Evolutionary conservation across 1,284 basidiomycete species (phyloP), one percentile per base, ranked within the genome.

Genomic region (Laetiporus sulphureus): DNA sequence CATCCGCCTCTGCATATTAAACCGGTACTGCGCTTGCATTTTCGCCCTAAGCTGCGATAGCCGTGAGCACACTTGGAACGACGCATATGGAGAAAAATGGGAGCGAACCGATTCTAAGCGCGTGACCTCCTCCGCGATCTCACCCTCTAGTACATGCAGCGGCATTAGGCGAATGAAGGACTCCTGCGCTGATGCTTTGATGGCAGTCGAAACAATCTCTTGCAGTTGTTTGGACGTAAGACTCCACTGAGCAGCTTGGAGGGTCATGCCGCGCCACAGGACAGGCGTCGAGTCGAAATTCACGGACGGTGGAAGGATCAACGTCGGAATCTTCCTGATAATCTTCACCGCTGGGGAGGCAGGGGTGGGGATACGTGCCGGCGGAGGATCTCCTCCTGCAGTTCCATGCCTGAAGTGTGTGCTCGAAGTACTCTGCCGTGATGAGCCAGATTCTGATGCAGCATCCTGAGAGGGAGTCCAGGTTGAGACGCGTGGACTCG

Each of bases 191-290:
- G 81, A 83, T 24, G 75, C 66, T 15, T 81, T 75, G 52, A 90
- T 87, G 8, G 83, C 83, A 5, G 74, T 69, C 15, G 82, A 81
- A 18, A 88, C 85, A 46, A 87, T 75, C 15, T 73, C 67, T 54
- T 88, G 85, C 29, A 89, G 71, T 52, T 89, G 80, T 21, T 64
- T 49, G 0, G 79, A 83, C 21, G 73, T 72, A 43, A 87, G 72
- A 1, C 80, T 82, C 85, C 84, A 86, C 47, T 85, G 68, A 4
- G 85, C 85, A 0, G 79, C 79, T 45, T 87, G 82, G 31, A 85
- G 64, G 0, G 83, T 74, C 43, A 88, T 64, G 1, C 73, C 75
- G 43, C 79, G 81, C 75, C 76, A 85, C 29, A 68, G 63, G 16
- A 86, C 66, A 16, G 75, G 69, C 0, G 60, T 54, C 3, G 69